A percentile compares a stretch with the other conserved stretches of the same genome.
These are phyloP conservation scores for Mycena sanguinolenta DNA, from an alignment of 768 basidiomycete species.

Conservation along the genomic window DNA sequence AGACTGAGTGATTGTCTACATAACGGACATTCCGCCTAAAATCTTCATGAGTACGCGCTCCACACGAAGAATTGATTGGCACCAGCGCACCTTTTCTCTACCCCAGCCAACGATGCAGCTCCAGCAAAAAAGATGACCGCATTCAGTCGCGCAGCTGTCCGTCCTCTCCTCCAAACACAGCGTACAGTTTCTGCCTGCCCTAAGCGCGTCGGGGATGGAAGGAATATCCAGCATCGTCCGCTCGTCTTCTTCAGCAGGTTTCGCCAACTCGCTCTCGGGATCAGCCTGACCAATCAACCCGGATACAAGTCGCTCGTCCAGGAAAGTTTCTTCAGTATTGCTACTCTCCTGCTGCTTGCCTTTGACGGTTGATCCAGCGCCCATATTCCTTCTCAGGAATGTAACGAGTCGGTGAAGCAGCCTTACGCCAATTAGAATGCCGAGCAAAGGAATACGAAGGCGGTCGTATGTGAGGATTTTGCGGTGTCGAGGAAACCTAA, in stretches of 20 bases:
- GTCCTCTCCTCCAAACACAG: conserved; percentile 90
- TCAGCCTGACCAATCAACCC: conserved; percentile 64
- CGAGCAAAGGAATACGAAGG: conserved; percentile 92
- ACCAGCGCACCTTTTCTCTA: conserved; percentile 76
- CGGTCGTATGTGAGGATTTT: conserved; percentile 77
- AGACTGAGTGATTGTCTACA: conserved; percentile 84
- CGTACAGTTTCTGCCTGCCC: conserved; percentile 80
- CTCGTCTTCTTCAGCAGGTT: conserved; percentile 78
- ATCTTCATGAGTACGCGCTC: neutral
- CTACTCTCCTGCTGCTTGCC: conserved; percentile 45
- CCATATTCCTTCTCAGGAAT: conserved; percentile 52
- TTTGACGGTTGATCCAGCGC: conserved; percentile 40
- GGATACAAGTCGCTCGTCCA: conserved; percentile 76
- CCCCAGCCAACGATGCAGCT: conserved; percentile 91
- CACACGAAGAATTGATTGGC: neutral
- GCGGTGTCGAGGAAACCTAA: conserved; percentile 81
- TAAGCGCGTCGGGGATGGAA: conserved; percentile 62
- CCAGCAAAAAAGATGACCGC: conserved; percentile 93
- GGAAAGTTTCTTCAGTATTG: conserved; percentile 52
- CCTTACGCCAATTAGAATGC: conserved; percentile 76
- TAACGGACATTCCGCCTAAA: conserved; percentile 86
- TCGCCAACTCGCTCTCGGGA: conserved; percentile 65
- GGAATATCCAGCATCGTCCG: conserved; percentile 74
- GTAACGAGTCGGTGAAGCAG: conserved; percentile 72
- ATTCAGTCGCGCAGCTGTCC: conserved; percentile 86